Base-by-base conservation (phyloP, 2,329 filamentous ascomycete species). In the Blumeriella jaapii region DNA sequence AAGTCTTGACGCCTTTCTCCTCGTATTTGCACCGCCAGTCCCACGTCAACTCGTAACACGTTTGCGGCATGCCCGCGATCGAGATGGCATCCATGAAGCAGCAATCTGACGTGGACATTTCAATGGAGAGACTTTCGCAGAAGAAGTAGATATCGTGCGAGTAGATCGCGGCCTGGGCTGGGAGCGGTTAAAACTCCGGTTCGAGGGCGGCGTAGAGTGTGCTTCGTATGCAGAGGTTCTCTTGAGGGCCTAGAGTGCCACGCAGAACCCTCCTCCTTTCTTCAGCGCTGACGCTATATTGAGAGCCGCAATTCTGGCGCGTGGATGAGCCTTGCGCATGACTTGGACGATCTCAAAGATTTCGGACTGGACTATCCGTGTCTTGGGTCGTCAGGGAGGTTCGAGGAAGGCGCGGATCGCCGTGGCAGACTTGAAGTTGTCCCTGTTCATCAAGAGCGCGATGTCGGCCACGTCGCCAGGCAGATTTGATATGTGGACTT, bases 221-320 rank as follows among this genome's bases (percentile, higher is more conserved):
- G 29, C 66, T 72, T 27, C 77, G 69, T 51, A 74, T 77, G 57
- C 75, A 82, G 5, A 83, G 62, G 2, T 70, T 67, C 59, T 83
- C 78, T 57, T 83, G 78, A 54, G 83, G 78, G 0, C 78, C 77
- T 18, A 69, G 56, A 36, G 73, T 63, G 22, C 78, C 78, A 23
- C 63, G 64, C 4, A 66, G 52, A 67, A 75, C 82, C 74, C 75
- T 13, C 78, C 78, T n/a, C 77, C 78, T 0, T 71, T 64, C 10
- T 50, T 55, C 3, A 55, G 47, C 29, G 69, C 63, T 32, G 71
- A 79, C 11, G 77, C 77, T 59, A 81, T 72, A 49, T 82, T 83
- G 39, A 83, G 60, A 15, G 81, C 64, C 19, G 66, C 69, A n/a
- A 78, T 65, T 6, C 57, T 54, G 28, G 45, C 47, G 58, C 54